Conservation (phyloP, 2,329 filamentous ascomycete species). For the Herpotrichia juniperi region DNA sequence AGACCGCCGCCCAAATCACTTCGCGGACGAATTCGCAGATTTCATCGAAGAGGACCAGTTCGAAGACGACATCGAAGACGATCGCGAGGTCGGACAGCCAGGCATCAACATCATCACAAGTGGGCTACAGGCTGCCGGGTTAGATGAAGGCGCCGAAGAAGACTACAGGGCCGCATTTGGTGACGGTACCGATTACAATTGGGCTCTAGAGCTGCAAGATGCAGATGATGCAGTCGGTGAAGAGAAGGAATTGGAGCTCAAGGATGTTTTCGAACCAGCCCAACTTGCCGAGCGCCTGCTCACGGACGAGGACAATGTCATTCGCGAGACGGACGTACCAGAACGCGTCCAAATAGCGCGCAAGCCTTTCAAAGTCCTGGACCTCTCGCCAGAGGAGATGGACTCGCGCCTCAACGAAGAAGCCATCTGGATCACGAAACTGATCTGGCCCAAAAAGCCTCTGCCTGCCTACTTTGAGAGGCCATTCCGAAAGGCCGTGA, state of each 20-base stretch:
- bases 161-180: slow-evolving; percentile 97
- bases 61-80: slow-evolving; percentile 82
- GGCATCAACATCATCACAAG: slow-evolving; percentile 71
- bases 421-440: slow-evolving; percentile 86
- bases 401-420: slow-evolving; percentile 73
- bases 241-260: slow-evolving; percentile 86
- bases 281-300: slow-evolving; percentile 93
- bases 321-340: slow-evolving; percentile 86
- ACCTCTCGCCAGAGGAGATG: slow-evolving; percentile 79
- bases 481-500: slow-evolving; percentile 86
- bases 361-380: slow-evolving; percentile 82
- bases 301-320: slow-evolving; percentile 92
- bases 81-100: slow-evolving; percentile 81
- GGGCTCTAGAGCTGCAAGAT: slow-evolving; percentile 88
- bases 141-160: slow-evolving; percentile 91
- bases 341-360: slow-evolving; percentile 94
- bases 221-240: slow-evolving; percentile 78
- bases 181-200: slow-evolving; percentile 93
- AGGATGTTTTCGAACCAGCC: slow-evolving; percentile 97
- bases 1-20: slow-evolving; percentile 32
- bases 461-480: slow-evolving; percentile 73
- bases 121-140: slow-evolving; percentile 78
- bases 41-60: slow-evolving; percentile 96
- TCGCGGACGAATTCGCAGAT: slow-evolving; percentile 59
- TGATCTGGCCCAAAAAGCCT: slow-evolving; percentile 87